Conservation (phyloP, 2,329 filamentous ascomycete species). For the Aspergillus costaricaensis region DNA sequence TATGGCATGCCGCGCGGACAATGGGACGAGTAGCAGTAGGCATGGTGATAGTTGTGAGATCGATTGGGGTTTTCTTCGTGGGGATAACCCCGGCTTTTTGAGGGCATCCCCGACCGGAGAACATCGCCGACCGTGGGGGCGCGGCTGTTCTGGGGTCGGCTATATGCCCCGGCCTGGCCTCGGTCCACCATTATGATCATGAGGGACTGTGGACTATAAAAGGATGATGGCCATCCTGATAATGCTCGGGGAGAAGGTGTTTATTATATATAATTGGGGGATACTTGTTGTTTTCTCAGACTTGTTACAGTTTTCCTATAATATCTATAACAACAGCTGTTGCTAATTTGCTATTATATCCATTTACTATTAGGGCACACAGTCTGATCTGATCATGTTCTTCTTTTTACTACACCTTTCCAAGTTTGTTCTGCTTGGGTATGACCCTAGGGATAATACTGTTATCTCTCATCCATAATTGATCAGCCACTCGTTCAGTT, state of each 20-base stretch:
- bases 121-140: not conserved
- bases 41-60: not conserved
- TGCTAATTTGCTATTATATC: too few relatives aligned
- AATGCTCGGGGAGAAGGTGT: not conserved
- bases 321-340: too few relatives aligned
- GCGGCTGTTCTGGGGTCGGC: not conserved
- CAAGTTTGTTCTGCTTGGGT: too few relatives aligned
- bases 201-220: not conserved
- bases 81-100: not conserved
- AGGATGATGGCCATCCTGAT: not conserved
- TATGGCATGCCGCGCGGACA: not conserved
- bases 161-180: not conserved
- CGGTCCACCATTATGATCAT: not conserved
- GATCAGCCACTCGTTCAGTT: too few relatives aligned
- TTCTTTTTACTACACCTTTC: too few relatives aligned
- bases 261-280: too few relatives aligned
- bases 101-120: not conserved
- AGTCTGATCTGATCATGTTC: too few relatives aligned
- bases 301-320: too few relatives aligned
- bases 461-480: fast-evolving
- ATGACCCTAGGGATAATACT: too few relatives aligned
- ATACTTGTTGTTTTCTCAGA: too few relatives aligned
- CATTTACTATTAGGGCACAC: too few relatives aligned
- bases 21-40: not conserved
- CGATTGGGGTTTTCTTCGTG: not conserved